Base-by-base conservation (phyloP, 2,329 filamentous ascomycete species). In the Periconia sp. region DNA sequence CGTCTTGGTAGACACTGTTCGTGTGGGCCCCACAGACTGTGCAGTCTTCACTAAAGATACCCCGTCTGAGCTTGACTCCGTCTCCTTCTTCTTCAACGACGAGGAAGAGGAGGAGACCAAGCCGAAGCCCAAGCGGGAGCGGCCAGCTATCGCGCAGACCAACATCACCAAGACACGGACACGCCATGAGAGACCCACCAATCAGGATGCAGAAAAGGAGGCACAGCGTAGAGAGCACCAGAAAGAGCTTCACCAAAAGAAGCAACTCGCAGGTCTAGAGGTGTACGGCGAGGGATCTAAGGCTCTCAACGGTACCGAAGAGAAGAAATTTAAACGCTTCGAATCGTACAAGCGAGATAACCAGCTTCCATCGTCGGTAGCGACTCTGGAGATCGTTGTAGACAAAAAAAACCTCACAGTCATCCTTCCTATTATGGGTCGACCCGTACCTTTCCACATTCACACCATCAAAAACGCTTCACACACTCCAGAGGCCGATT, bases 291-390 rank as follows among this genome's bases (percentile, higher is more conserved):
- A 95, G 63, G 88, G 89, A 1, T 92, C 88, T 0, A 87, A 85
- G 45, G 89, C 87, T 44, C 80, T 92, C 52, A 94, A 96, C 62
- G 94, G 92, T 23, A 85, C 86, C n/a, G 87, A 94, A 55, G 87
- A 95, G 69, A 97, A 97, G 79, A 95, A 92, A 74, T 97, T 99
- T 79, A 97, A 97, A 77, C 89, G 91, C 42, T 99, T 97, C 65
- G 94, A 99, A 71, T 99, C 94, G 0, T 99, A 99, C 77, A 99
- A 97, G 78, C 85, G 92, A 48, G 94, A 97, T 69, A 96, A 95
- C 59, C 92, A 97, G 70, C 84, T 99, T 40, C 94, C 94, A 2
- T 66, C 81, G 11, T 86, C 85, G 63, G 85, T 95, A 54, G 87
- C 88, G 68, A 92, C 96, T 59, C 78, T 97, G 43, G 86, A 89